phyloP scores from a whole-genome alignment of 306 rosid species.

The Crotalaria pallida region DNA sequence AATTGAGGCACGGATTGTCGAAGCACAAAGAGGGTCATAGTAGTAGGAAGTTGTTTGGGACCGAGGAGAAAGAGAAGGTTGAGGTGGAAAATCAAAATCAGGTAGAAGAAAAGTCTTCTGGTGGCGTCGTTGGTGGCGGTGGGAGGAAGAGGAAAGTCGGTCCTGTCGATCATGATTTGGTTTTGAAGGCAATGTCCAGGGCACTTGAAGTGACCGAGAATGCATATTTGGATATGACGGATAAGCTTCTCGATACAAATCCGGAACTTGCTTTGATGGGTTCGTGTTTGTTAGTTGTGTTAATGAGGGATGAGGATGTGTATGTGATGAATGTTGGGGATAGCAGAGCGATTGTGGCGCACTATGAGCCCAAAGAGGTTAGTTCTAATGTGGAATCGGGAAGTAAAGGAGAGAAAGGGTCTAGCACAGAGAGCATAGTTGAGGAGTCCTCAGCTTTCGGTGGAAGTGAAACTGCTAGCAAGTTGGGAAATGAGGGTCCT shows the following conservation, averaged over 20 bases:
- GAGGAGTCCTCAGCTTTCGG: constrained; percentile 52
- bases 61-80: constrained; percentile 62
- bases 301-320: constrained; percentile 95
- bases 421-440: constrained; percentile 47
- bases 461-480: constrained; percentile 33
- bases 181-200: constrained; percentile 69
- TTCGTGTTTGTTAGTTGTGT: constrained; percentile 69
- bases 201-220: constrained; percentile 72
- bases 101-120: constrained; percentile 43
- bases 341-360: constrained; percentile 86
- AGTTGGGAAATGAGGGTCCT: constrained; percentile 30
- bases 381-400: constrained; percentile 27
- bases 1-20: constrained; percentile 68
- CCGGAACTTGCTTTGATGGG: constrained; percentile 96
- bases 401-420: constrained; percentile 32
- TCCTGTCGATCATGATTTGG: constrained; percentile 66
- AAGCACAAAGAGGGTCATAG: constrained; percentile 67
- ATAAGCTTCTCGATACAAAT: constrained; percentile 66
- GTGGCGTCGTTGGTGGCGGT: not conserved
- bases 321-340: constrained; percentile 98
- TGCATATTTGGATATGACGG: constrained; percentile 81
- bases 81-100: constrained; percentile 44
- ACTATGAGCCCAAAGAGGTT: constrained; percentile 58
- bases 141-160: constrained; percentile 74
- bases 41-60: constrained; percentile 50